Evolutionary conservation across 805 yeast species (phyloP).

Genomic region (Myxozyma nipponensis): DNA sequence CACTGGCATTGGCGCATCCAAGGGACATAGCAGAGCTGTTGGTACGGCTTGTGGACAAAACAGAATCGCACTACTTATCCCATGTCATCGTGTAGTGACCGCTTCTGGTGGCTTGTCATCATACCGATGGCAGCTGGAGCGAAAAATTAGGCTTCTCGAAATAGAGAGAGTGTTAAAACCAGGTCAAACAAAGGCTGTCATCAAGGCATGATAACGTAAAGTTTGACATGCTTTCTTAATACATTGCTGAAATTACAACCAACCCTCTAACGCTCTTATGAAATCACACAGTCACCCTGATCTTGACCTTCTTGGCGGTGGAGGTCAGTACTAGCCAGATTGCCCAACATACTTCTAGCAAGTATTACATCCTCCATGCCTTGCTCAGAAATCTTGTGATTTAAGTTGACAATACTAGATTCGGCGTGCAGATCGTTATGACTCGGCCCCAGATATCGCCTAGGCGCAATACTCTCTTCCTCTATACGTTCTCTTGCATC

Average conservation of each 20-base stretch:
- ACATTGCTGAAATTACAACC: too few species aligned
- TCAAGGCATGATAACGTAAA: too few species aligned
- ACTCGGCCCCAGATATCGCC: conserved; percentile 19
- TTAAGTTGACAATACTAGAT: conserved; percentile 12
- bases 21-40: conserved; percentile 1
- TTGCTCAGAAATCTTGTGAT: conserved; percentile 14
- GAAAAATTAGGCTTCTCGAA: conserved; percentile 1
- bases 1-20: neutral
- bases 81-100: conserved; percentile 4
- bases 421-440: conserved; percentile 8
- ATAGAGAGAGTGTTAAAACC: neutral
- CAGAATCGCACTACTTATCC: conserved; percentile 6
- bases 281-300: conserved; percentile 8
- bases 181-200: neutral
- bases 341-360: conserved; percentile 13
- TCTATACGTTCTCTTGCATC: neutral
- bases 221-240: too few species aligned
- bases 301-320: too few species aligned
- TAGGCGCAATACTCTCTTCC: conserved; percentile 13
- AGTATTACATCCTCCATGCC: conserved; percentile 15
- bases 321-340: too few species aligned
- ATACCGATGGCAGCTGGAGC: conserved; percentile 1
- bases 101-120: neutral
- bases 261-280: too few species aligned
- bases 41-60: conserved; percentile 7